Percentiles rank a stretch among this genome's conserved stretches.
Conservation (phyloP, 768 basidiomycete genomes). For the Tubosaeta sp. region DNA sequence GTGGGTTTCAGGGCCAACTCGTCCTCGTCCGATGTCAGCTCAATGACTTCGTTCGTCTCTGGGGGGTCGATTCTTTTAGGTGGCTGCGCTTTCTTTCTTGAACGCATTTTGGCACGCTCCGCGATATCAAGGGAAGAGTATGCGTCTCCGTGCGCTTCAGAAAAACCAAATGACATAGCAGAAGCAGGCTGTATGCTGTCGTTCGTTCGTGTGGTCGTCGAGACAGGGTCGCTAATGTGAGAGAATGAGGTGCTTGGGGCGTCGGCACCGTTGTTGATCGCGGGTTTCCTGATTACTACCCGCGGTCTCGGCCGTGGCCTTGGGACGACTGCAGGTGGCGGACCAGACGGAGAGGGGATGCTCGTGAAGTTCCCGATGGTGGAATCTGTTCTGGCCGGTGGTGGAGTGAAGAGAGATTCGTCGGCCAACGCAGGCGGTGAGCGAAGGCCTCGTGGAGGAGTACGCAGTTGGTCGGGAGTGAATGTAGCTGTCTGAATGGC, state of each 20-base stretch:
- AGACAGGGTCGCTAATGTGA: conserved; percentile 19
- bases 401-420: conserved; percentile 29
- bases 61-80: conserved; percentile 11
- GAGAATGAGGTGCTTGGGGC: conserved; percentile 13
- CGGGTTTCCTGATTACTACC: conserved; percentile 19
- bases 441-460: conserved; percentile 8
- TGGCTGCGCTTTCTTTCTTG: conserved; percentile 32
- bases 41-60: conserved; percentile 37
- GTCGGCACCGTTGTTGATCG: background rate
- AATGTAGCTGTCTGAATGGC: conserved; percentile 20
- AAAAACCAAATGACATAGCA: conserved; percentile 5
- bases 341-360: conserved; percentile 3
- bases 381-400: background rate
- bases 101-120: conserved; percentile 56
- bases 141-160: conserved; percentile 12
- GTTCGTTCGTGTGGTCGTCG: conserved; percentile 7
- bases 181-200: conserved; percentile 23
- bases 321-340: background rate
- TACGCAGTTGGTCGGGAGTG: conserved; percentile 10
- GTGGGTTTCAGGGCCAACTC: conserved; percentile 31
- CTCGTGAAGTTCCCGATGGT: conserved; percentile 16
- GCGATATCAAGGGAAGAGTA: conserved; percentile 40
- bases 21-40: conserved; percentile 43
- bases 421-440: conserved; percentile 2
- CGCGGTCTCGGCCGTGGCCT: conserved; percentile 33